Evolutionary conservation across 805 yeast species (phyloP), one percentile per base, ranked within the genome.

Genomic region (Blastobotrys chiropterorum): DNA sequence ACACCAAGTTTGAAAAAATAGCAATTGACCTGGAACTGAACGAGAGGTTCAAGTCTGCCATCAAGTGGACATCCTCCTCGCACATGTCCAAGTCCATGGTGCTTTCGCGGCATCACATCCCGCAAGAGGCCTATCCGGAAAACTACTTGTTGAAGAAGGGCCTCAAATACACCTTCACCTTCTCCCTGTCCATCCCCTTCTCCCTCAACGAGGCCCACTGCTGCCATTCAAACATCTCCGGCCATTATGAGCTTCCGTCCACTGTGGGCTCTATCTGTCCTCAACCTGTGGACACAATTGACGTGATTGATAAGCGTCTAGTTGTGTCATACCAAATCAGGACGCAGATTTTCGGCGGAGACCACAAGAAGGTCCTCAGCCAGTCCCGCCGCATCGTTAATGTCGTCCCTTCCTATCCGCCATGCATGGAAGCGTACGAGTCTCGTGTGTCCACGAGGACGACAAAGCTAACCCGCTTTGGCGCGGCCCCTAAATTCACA

Each of bases 131-230:
- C 6, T 51, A 54, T 30, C 56, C 56, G 5, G 52, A 16, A 11
- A 52, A 51, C 21, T 19, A 15, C n/a, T 26, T 51, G 16, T 42
- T 54, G 14, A 21, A 17, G 13, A 46, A 51, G 47, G 59, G 59
- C 11, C 48, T 30, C 34, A 17, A 34, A 17, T 56, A 56, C 46
- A 21, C 44, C 5, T 56, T 54, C 39, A 13, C 42, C 17, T 56
- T 47, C 38, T 56, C 59, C 3, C n/a, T 56, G 21, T 42, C 30
- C 17, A 46, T 56, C 3, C 59, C 59, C 1, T 47, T 40, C 14
- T 4, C 13, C 19, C n/a, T 50, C 5, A 38, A 53, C 2, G 40
- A 20, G 16, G 15, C 38, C 5, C 20, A 17, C 2, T 56, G 59
- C 46, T 26, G 34, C 34, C 34, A 26, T 26, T 26, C 34, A 11